phyloP scores from a whole-genome alignment of 306 rosid species.

The Pterocarpus macrocarpus region DNA sequence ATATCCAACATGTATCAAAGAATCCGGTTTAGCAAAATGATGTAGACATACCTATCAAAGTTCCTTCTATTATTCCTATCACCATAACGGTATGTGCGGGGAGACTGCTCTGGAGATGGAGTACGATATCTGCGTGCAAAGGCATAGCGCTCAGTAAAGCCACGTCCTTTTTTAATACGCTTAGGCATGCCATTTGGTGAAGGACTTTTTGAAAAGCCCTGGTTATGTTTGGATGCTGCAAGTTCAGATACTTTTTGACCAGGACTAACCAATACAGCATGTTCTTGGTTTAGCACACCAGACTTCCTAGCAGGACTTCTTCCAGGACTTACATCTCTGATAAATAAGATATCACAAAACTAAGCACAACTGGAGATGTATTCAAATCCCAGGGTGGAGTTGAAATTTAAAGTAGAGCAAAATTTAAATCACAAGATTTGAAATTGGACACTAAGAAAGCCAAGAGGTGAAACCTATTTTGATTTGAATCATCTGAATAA shows the following conservation, averaged over 20 bases:
- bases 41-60: constrained; percentile 70
- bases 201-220: constrained; percentile 71
- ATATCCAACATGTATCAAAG: constrained; percentile 7
- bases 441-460: constrained; percentile 29
- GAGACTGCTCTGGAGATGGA: constrained; percentile 85
- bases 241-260: constrained; percentile 58
- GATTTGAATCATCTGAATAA: constrained; percentile 66
- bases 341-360: constrained; percentile 41
- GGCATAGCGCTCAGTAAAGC: constrained; percentile 90
- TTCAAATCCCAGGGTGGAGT: constrained; percentile 26
- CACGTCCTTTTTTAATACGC: constrained; percentile 96
- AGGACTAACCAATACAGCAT: constrained; percentile 55
- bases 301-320: constrained; percentile 62
- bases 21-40: constrained; percentile 27
- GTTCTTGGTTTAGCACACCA: constrained; percentile 55
- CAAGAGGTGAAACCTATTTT: constrained; percentile 68
- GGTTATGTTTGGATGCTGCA: constrained; percentile 58
- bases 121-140: constrained; percentile 93
- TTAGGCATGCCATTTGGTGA: constrained; percentile 84
- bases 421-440: not conserved
- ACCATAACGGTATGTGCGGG: constrained; percentile 58
- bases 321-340: constrained; percentile 67
- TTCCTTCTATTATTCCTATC: constrained; percentile 73
- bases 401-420: constrained; percentile 27
- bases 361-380: constrained; percentile 41